Evolutionary conservation across 805 yeast species (phyloP), one percentile per base, ranked within the genome.

Genomic region (Lipomyces orientalis): DNA sequence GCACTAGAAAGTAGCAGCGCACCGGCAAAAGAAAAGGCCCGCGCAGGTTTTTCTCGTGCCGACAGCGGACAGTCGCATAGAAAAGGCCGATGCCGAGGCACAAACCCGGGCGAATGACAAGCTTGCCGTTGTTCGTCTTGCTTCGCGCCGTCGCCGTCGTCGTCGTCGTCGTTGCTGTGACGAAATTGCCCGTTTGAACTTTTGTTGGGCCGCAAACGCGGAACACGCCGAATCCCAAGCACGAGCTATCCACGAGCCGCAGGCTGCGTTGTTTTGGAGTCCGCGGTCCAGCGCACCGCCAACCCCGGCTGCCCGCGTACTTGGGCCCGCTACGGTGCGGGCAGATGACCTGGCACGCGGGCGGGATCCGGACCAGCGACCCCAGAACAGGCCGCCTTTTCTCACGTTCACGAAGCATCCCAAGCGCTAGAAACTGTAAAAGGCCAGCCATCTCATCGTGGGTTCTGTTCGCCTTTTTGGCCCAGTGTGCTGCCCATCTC

Each of bases 271-370:
- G 22, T 43, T 43, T 43, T 43, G 49, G 49, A 7, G 49, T 6
- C 49, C 1, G 1, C 22, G 1, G n/a, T 16, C 22, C 49, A 22
- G 22, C 10, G 5, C 19, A 6, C 49, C 1, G 22, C 49, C 22
- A 19, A 22, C 22, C 49, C 16, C 22, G 9, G n/a, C 49, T 25
- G 3, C 7, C 49, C 43, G 43, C 9, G 14, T 37, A 25, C 9
- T 2, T 37, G 43, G 14, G 43, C 43, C 43, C 4, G 43, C 43
- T 14, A 37, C 10, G 9, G 49, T 43, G 49, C 49, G 49, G 49
- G 22, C 49, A 43, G 49, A 43, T 43, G 49, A 43, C 49, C 49
- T 43, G 49, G 49, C 49, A 43, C 49, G 49, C 49, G 49, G 49
- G 49, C 49, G 19, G 4, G 22, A 9, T 43, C 22, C 49, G 49